Conservation (phyloP, 108 stramenopile species). For the Seminavis robusta region DNA sequence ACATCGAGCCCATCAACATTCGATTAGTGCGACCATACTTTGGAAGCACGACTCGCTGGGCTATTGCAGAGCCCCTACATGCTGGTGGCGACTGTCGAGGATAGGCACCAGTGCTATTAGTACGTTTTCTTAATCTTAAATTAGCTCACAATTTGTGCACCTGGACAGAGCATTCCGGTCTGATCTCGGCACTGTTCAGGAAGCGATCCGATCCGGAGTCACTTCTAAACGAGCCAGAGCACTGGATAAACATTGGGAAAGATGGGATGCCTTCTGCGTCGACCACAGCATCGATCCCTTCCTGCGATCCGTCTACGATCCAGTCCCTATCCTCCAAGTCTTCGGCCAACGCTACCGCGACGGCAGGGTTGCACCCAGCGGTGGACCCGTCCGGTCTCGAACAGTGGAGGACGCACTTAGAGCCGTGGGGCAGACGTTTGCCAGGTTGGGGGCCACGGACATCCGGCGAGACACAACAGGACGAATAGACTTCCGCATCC, state of each 20-base stretch:
- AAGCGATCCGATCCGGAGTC: constrained; percentile 2
- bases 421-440: constrained; percentile 21
- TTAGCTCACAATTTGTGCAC: too few relatives aligned
- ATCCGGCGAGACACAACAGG: constrained; percentile 13
- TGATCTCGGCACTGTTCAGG: constrained; percentile 25
- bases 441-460: constrained; percentile 25
- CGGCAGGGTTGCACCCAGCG: constrained; percentile 15
- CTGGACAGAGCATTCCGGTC: too few relatives aligned
- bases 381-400: constrained; percentile 17
- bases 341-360: constrained; percentile 27
- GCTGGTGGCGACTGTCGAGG: too few relatives aligned
- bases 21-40: too few relatives aligned
- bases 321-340: constrained; percentile 32
- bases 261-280: constrained; percentile 8
- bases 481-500: constrained; percentile 15
- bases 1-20: too few relatives aligned
- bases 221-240: neutral
- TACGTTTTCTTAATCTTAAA: too few relatives aligned
- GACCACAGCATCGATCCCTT: constrained; percentile 16
- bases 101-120: too few relatives aligned
- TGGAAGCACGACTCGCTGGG: too few relatives aligned
- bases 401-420: constrained; percentile 22
- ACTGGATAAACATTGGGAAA: constrained; percentile 5
- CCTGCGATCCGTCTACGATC: constrained; percentile 17
- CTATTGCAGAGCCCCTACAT: too few relatives aligned